Conservation (phyloP, 2,329 filamentous ascomycete genomes). For the Talaromyces funiculosus region DNA sequence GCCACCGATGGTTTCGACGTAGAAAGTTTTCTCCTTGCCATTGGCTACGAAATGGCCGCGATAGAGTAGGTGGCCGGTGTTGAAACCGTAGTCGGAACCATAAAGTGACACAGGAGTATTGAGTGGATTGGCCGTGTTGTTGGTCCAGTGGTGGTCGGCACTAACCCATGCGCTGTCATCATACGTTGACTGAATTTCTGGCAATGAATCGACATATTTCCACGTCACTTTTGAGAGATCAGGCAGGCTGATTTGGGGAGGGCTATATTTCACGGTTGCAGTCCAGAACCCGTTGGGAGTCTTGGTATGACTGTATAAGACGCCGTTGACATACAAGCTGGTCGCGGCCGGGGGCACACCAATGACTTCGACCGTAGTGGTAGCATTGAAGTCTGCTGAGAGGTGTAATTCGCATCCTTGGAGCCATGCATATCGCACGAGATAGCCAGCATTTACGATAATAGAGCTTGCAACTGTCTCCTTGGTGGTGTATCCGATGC, state of each 20-base stretch:
- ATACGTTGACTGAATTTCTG: slow-evolving; percentile 60
- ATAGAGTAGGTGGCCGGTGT: slow-evolving; percentile 63
- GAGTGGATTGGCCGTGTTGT: slow-evolving; percentile 54
- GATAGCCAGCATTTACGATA: slow-evolving; percentile 41
- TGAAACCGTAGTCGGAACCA: slow-evolving; percentile 67
- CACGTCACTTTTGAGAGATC: slow-evolving; percentile 56
- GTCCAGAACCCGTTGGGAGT: slow-evolving; percentile 46
- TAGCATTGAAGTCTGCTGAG: slow-evolving; percentile 66
- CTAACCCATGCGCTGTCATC: slow-evolving; percentile 61
- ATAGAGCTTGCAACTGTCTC: slow-evolving; percentile 29
- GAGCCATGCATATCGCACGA: slow-evolving; percentile 47
- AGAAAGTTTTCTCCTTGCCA: slow-evolving; percentile 55
- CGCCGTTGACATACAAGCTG: slow-evolving; percentile 58
- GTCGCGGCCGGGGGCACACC: slow-evolving; percentile 53
- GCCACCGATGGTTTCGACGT: slow-evolving; percentile 60
- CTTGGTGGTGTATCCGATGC: slow-evolving; percentile 27
- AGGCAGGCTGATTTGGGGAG: slow-evolving; percentile 52
- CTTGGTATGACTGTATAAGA: slow-evolving; percentile 37
- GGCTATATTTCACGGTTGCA: slow-evolving; percentile 46
- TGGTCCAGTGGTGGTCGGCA: slow-evolving; percentile 54
- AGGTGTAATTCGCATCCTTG: slow-evolving; percentile 55
- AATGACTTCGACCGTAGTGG: slow-evolving; percentile 62
- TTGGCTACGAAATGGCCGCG: slow-evolving; percentile 63
- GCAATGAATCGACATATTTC: slow-evolving; percentile 66
- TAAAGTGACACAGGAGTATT: slow-evolving; percentile 64